These are phyloP conservation scores for Quercus lobata DNA, from an alignment of 331 rosid species.

Conservation along the genomic window DNA sequence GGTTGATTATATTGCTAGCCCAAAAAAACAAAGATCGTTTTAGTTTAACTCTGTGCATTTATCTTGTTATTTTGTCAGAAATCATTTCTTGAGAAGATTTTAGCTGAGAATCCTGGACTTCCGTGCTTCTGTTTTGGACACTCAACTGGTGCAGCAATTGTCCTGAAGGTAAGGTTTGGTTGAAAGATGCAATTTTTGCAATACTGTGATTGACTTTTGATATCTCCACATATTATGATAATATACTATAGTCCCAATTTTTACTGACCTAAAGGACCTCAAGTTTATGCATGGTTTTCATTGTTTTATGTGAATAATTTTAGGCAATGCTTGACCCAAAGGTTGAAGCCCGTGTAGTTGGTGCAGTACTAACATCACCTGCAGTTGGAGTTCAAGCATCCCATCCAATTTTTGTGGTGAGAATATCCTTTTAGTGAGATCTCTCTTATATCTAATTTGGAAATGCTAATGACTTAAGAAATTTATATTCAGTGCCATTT, in stretches of 20 bases:
- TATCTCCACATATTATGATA: neutral
- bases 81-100: constrained; percentile 61
- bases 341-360: constrained; percentile 55
- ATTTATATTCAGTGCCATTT: neutral
- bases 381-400: constrained; percentile 87
- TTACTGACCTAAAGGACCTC: neutral
- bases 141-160: constrained; percentile 86
- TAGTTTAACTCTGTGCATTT: neutral
- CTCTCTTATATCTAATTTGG: neutral
- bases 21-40: neutral
- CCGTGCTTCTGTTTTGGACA: constrained; percentile 93
- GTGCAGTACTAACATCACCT: constrained; percentile 80
- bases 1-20: neutral
- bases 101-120: constrained; percentile 58
- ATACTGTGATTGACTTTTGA: no score
- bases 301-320: neutral
- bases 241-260: neutral
- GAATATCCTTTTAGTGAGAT: constrained; percentile 6
- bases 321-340: constrained; percentile 79
- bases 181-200: neutral
- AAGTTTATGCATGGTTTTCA: neutral
- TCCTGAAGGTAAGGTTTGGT: constrained; percentile 51
- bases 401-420: constrained; percentile 70
- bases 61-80: constrained; percentile 45
- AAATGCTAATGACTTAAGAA: neutral